Base-by-base conservation (phyloP, 495 filamentous ascomycete species). In the Penicillium steckii region DNA sequence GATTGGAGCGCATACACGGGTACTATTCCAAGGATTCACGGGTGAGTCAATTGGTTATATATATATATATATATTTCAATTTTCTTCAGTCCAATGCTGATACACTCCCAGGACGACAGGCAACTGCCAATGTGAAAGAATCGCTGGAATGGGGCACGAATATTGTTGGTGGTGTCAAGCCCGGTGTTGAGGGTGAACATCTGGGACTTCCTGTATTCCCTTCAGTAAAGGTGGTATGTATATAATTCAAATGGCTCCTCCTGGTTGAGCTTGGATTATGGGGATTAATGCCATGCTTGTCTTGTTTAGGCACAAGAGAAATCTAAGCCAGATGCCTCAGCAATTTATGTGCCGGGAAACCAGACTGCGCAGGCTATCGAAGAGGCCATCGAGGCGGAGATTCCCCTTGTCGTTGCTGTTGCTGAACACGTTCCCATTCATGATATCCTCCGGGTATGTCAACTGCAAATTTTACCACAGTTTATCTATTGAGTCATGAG, bases 351-450 rank as follows among this genome's bases (percentile, higher is more conserved):
- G 13, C 84, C 91, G 1, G 91, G 91, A 18, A 81, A 85, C 45
- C 82, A 89, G 53, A 90, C 91, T 5, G 76, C 85, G 2, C 70
- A 71, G 30, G 91, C 91, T 7, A 95, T 96, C 60, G 86, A 92
- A 61, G 89, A 95, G 61, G 90, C 91, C 0, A 90, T 96, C 45
- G 90, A 89, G 56, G 90, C 89, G 3, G 89, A 94, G 61, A 87
- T 96, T 7, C 88, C 90, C 9, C 77, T 95, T 2, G 85, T 96
- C 46, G 89, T 95, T 4, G 88, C 90, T 8, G 91, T 96, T 35
- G 91, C 91, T 1, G 91, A 96, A 65, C 91, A 96, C 66, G 90
- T 96, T 46, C 90, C 91, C 5, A 66, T 95, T 29, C 89, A 95
- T 70, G 89, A 95, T 61, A 86, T 95, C 48, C 75, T 94, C 46